Percentiles rank a stretch among this genome's conserved stretches.
These are phyloP conservation scores for Epichloe coenophiala DNA, from an alignment of 2,329 filamentous ascomycete genomes.

Conservation along the genomic window DNA sequence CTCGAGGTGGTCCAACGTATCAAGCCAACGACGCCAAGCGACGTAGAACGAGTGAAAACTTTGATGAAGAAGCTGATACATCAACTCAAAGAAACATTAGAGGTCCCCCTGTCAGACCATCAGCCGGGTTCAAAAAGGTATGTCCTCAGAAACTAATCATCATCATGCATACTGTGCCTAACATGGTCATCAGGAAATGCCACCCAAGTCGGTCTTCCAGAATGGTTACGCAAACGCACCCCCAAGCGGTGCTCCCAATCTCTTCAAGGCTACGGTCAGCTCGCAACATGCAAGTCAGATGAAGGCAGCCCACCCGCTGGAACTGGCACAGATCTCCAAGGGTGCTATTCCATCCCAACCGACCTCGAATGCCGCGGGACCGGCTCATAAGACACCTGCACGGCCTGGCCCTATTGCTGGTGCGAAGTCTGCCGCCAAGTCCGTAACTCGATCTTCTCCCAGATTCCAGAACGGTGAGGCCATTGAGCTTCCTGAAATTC, in stretches of 20 bases:
- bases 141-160: slow-evolving; percentile 11
- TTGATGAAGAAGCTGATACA: slow-evolving; percentile 48
- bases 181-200: slow-evolving; percentile 34
- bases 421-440: slow-evolving; percentile 46
- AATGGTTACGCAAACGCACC: slow-evolving; percentile 49
- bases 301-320: slow-evolving; percentile 55
- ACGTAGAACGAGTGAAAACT: slow-evolving; percentile 61
- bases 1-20: slow-evolving; percentile 46
- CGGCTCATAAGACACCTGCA: slow-evolving; percentile 57
- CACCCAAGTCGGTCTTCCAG: slow-evolving; percentile 45
- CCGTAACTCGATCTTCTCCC: slow-evolving; percentile 57
- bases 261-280: slow-evolving; percentile 54
- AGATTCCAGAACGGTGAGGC: slow-evolving; percentile 79
- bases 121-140: slow-evolving; percentile 60
- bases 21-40: slow-evolving; percentile 65
- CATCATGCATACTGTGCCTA: not conserved
- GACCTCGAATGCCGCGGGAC: slow-evolving; percentile 40
- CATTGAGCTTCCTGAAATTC: slow-evolving; percentile 88
- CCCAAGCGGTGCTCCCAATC: slow-evolving; percentile 37
- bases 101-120: slow-evolving; percentile 79
- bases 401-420: slow-evolving; percentile 31
- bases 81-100: slow-evolving; percentile 51
- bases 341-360: slow-evolving; percentile 83
- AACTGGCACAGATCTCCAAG: slow-evolving; percentile 79
- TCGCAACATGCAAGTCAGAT: slow-evolving; percentile 52